A percentile compares a stretch with the other conserved stretches of the same genome.
These are phyloP conservation scores for Irpex sp. DNA, from an alignment of 1,284 basidiomycete genomes.

Conservation along the genomic window DNA sequence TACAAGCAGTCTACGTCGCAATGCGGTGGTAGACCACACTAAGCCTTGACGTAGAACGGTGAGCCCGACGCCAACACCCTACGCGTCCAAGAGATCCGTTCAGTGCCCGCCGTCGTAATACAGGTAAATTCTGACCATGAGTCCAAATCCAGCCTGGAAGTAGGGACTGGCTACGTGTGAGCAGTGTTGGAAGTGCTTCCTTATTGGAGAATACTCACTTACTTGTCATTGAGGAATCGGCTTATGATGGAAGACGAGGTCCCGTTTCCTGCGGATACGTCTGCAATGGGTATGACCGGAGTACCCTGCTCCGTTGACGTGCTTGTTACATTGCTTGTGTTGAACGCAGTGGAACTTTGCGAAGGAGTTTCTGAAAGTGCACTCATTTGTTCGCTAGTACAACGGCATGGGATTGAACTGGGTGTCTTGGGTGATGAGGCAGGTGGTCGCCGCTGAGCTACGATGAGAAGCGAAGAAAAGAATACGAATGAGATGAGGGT, in stretches of 20 bases:
- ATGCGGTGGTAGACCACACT: slow-evolving; percentile 67
- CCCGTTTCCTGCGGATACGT: neutral
- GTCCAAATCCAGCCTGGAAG: slow-evolving; percentile 93
- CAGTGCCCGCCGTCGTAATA: slow-evolving; percentile 1
- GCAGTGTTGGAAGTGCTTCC: slow-evolving; percentile 1
- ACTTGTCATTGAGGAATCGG: slow-evolving; percentile 13
- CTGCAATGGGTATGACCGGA: neutral
- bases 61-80: slow-evolving; percentile 87
- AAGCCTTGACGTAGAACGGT: slow-evolving; percentile 72
- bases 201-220: neutral
- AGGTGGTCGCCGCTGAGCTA: neutral
- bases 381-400: neutral
- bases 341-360: neutral
- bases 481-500: neutral
- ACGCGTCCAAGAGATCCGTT: slow-evolving; percentile 4
- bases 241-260: slow-evolving; percentile 1
- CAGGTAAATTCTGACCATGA: slow-evolving; percentile 66
- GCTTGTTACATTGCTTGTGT: neutral
- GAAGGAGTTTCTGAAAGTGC: neutral
- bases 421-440: neutral
- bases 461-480: too few species aligned
- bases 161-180: slow-evolving; percentile 66
- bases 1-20: slow-evolving; percentile 90
- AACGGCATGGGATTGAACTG: neutral
- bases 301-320: neutral